A percentile compares a stretch with the other conserved stretches of the same genome.
Conservation (phyloP, 148 eudicot species). For the Diospyros lotus region DNA sequence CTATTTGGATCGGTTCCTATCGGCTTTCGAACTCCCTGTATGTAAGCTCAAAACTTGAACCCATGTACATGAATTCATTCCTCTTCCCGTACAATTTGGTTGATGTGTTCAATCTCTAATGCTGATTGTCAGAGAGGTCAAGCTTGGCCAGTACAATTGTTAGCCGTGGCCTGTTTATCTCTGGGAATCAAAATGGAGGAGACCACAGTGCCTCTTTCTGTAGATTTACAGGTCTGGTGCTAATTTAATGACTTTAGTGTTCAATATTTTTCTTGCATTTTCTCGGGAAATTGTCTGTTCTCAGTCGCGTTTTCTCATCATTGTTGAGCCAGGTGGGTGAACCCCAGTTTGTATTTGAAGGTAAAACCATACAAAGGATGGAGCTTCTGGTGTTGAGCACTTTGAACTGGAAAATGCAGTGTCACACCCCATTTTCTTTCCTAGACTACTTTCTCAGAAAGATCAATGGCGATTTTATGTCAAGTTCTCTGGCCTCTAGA, state of each 20-base stretch:
- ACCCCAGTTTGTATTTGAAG: conserved; percentile 66
- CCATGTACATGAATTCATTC: not conserved
- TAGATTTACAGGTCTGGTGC: conserved; percentile 62
- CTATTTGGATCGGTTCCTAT: conserved; percentile 77
- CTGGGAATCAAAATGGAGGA: conserved; percentile 81
- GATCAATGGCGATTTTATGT: conserved; percentile 26
- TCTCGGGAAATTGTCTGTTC: not conserved
- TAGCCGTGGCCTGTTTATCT: conserved; percentile 85
- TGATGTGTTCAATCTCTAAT: not conserved
- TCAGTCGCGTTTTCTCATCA: not conserved
- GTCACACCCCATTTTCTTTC: conserved; percentile 72
- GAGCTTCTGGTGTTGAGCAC: conserved; percentile 68
- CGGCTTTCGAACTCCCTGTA: conserved; percentile 58
- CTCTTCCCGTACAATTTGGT: not conserved
- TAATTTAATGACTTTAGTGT: not conserved
- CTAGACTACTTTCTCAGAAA: conserved; percentile 50
- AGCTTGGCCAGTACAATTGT: conserved; percentile 71
- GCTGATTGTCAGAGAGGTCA: conserved; percentile 37
- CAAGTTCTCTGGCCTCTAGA: conserved; percentile 32
- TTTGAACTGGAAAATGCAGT: conserved; percentile 72
- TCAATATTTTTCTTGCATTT: not conserved
- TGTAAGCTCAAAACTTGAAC: conserved; percentile 38
- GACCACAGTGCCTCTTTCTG: conserved; percentile 37
- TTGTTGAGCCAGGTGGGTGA: conserved; percentile 56
- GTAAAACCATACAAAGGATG: conserved; percentile 77